Base-by-base conservation (phyloP, 2,329 filamentous ascomycete genomes). In the Paraconiothyrium brasiliense region DNA sequence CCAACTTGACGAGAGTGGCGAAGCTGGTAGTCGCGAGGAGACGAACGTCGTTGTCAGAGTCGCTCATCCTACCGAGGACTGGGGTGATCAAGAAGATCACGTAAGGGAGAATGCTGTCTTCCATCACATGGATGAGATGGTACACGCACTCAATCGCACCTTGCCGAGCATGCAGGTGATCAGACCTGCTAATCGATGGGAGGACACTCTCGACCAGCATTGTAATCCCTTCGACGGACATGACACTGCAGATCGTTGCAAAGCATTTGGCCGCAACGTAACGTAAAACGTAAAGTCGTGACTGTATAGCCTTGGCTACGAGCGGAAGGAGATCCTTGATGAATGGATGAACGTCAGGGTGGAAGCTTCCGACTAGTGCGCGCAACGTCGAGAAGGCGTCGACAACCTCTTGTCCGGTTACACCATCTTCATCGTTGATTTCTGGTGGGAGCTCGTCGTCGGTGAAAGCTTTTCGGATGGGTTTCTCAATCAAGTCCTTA, bases 11-110 rank as follows among this genome's bases (percentile, higher is more conserved):
- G 8, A 99, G 84, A 0, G 95, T 98, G 2, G 95, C 95, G 75
- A 99, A 99, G 1, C 95, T 96, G 0, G 95, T 99, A 0, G 95
- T 99, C 4, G 95, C 93, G 58, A 99, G 91, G 7, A 98, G 86
- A 57, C 95, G 90, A 57, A 99, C 92, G 75, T 98, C 95, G 66
- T 96, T 94, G 76, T 99, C 94, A 0, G 94, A 97, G 77, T 99
- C 95, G 75, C 95, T 98, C 95, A 99, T 99, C 48, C 95, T 90
- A 57, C 95, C 95, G 54, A 99, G 86, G 4, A 99, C 95, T 14
- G 95, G 95, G 13, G 98, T 96, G 61, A 99, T 96, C 67, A 99
- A 87, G 87, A 99, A 99, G 72, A 99, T 97, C 65, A 99, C 95
- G 73, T 99, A 99, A 3, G 96, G 95, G 34, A 99, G 81, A 60